These are phyloP conservation scores for Hippophae tibetana DNA, from an alignment of 306 rosid genomes.

Conservation along the genomic window DNA sequence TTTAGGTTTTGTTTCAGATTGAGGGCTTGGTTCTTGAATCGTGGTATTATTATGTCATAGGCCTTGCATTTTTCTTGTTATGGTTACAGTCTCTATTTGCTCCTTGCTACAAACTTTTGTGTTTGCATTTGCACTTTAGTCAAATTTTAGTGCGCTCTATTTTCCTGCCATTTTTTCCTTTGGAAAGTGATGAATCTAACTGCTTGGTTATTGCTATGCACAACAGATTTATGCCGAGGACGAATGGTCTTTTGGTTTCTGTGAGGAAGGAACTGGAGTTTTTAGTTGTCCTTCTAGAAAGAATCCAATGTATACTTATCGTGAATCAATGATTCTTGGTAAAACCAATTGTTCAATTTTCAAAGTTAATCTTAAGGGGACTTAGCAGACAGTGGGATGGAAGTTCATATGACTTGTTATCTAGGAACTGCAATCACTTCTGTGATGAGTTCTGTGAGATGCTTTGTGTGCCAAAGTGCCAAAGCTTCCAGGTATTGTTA, in stretches of 20 bases:
- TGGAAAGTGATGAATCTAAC: not conserved
- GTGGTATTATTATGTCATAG: too few relatives aligned
- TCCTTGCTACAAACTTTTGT: too few relatives aligned
- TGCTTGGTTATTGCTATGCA: conserved; percentile 13
- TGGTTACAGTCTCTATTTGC: too few relatives aligned
- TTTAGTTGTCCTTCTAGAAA: conserved; percentile 84
- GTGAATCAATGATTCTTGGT: conserved; percentile 71
- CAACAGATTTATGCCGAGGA: conserved; percentile 77
- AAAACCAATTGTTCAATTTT: conserved; percentile 51
- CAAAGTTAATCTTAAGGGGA: conserved; percentile 83
- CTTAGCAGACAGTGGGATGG: conserved; percentile 99
- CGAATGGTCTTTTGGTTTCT: conserved; percentile 98
- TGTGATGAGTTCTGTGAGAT: conserved; percentile 89
- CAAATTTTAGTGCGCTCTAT: too few relatives aligned
- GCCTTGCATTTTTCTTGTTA: too few relatives aligned
- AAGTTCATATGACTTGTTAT: conserved; percentile 66
- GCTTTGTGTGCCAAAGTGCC: conserved; percentile 81
- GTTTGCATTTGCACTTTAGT: too few relatives aligned
- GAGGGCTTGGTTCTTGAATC: too few relatives aligned
- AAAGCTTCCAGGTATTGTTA: conserved; percentile 79
- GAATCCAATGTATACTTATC: conserved; percentile 93
- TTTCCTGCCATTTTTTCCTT: too few relatives aligned
- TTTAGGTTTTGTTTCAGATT: too few relatives aligned
- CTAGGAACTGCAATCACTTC: conserved; percentile 96
- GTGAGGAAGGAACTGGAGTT: conserved; percentile 95